Evolutionary conservation across 257 asterid genomes (phyloP), one percentile per base, ranked within the genome.

Genomic region (Nicotiana noctiflora): DNA sequence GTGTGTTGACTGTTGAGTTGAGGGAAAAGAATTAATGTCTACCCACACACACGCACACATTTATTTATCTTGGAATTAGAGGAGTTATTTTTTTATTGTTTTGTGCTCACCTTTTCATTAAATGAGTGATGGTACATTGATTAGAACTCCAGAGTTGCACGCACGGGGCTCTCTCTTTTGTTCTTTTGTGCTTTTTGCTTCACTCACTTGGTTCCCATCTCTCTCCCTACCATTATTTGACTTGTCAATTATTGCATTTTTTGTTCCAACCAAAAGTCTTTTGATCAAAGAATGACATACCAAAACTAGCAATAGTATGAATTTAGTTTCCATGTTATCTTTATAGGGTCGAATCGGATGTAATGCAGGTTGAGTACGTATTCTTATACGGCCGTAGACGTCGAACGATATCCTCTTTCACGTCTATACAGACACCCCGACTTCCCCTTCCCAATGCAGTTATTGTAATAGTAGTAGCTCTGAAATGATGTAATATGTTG

Each of bases 161-260:
- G 81, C 78, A 74, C 78, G 78, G 78, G 81, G 23, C 74, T 70
- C 77, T 18, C 44, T 77, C 56, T 77, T 77, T 77, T 77, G 81
- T 77, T 77, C 59, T 51, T 62, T 77, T 77, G 27, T 60, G 81
- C 81, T 59, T 77, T 77, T 77, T 77, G 81, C 81, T 77, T 77
- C 81, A 77, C 53, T 77, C 81, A 83, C 84, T 81, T 89, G 91
- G 80, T 82, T 77, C 88, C 85, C 77, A 76, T 82, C 78, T 40
- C 81, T 79, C 89, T 75, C 85, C 82, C 87, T 55, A 57, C 85
- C 80, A 86, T 83, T 84, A 88, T 89, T 78, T 82, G 56, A 56
- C 78, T 52, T 8, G 23, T 74, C 61, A 74, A 74, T 74, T 74
- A 74, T 74, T 23, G 61, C 44, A 14, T 49, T 23, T 23, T 25